Evolutionary conservation across 257 asterid species (phyloP).

Genomic region (Nicotiana knightiana): DNA sequence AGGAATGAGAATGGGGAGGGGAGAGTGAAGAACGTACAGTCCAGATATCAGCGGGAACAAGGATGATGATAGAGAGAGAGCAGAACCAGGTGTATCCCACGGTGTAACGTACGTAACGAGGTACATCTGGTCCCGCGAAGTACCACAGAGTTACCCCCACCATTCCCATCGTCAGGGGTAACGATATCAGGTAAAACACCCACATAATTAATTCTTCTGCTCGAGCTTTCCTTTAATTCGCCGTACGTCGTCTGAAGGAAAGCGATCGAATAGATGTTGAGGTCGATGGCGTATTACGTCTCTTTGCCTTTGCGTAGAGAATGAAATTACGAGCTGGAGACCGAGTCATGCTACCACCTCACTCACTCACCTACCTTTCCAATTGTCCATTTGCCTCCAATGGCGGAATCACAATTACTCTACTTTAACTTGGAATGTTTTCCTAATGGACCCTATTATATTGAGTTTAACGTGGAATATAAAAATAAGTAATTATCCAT

Average conservation of each 20-base stretch:
- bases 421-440: background rate
- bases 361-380: background rate
- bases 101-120: slow-evolving; percentile 52
- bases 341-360: slow-evolving; percentile 4
- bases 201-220: slow-evolving; percentile 35
- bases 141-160: slow-evolving; percentile 55
- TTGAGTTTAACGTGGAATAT: too few relatives aligned
- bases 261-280: background rate
- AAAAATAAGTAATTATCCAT: too few relatives aligned
- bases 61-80: slow-evolving; percentile 60
- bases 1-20: background rate
- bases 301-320: background rate
- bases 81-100: slow-evolving; percentile 84
- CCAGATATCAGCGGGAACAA: slow-evolving; percentile 86
- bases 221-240: background rate
- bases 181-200: slow-evolving; percentile 59
- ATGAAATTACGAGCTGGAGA: background rate
- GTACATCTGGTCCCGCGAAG: slow-evolving; percentile 70
- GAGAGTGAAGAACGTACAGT: slow-evolving; percentile 35
- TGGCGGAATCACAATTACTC: background rate
- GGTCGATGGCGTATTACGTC: too few relatives aligned
- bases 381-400: background rate
- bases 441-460: too few relatives aligned
- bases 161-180: slow-evolving; percentile 70
- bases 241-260: background rate